Conservation (phyloP, 2,329 filamentous ascomycete genomes). For the Paraconiothyrium sp. region DNA sequence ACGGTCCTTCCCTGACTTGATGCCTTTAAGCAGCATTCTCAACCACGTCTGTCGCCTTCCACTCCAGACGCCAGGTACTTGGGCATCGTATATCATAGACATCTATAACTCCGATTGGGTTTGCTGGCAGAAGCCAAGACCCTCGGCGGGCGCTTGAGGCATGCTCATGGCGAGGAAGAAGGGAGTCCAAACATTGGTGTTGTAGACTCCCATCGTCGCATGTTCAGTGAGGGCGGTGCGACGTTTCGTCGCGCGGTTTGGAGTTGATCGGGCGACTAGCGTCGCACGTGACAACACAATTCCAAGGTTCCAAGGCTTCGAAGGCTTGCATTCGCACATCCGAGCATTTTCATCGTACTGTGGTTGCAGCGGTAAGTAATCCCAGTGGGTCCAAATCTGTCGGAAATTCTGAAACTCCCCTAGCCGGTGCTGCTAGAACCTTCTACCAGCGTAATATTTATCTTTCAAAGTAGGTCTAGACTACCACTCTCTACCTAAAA, state of each 20-base stretch:
- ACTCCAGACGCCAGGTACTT: conserved; percentile 29
- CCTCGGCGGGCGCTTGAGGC: conserved; percentile 5
- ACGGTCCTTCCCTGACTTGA: conserved; percentile 14
- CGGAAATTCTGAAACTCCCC: too few relatives aligned
- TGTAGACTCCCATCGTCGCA: conserved; percentile 31
- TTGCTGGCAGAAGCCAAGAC: conserved; percentile 20
- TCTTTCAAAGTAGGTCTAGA: too few relatives aligned
- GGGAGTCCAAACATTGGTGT: conserved; percentile 34
- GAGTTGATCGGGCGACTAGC: conserved; percentile 1
- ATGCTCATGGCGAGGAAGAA: conserved; percentile 22
- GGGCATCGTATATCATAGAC: conserved; percentile 19
- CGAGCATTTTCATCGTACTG: not conserved
- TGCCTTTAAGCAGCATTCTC: conserved; percentile 21
- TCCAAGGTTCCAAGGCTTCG: not conserved
- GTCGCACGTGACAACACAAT: conserved; percentile 9
- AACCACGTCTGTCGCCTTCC: conserved; percentile 6
- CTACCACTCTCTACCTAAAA: too few relatives aligned
- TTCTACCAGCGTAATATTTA: too few relatives aligned
- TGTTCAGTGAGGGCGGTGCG: conserved; percentile 28
- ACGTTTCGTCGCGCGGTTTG: conserved; percentile 25
- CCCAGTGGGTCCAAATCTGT: too few relatives aligned
- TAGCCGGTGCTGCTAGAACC: too few relatives aligned
- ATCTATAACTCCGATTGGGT: conserved; percentile 14
- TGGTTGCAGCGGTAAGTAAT: too few relatives aligned
- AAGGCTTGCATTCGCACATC: not conserved